Evolutionary conservation across 345 rosid species (phyloP).

Genomic region (Brassica nigra): DNA sequence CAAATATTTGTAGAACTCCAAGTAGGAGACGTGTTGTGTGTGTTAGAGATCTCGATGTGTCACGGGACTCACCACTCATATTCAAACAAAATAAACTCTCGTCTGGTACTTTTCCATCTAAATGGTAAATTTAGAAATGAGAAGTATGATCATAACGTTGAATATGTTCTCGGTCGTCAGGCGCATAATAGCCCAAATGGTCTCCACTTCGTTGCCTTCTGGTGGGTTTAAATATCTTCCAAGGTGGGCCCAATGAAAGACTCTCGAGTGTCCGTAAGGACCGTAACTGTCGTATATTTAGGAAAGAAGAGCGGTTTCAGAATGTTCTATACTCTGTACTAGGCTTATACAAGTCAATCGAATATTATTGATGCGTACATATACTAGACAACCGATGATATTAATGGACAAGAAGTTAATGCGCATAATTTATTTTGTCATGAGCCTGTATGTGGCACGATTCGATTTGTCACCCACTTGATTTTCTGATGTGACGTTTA

Average conservation of each 20-base stretch:
- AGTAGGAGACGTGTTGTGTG: not conserved
- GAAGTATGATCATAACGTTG: too few relatives aligned
- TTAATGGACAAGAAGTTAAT: not conserved
- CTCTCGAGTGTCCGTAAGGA: not conserved
- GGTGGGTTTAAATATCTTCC: not conserved
- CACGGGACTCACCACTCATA: not conserved
- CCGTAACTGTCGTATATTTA: not conserved
- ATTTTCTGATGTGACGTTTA: not conserved
- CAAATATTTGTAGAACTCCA: not conserved
- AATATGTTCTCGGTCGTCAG: not conserved
- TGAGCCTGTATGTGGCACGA: not conserved
- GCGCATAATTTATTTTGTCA: not conserved
- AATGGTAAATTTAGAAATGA: not conserved
- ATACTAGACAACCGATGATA: not conserved
- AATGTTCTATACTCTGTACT: not conserved
- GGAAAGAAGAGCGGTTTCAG: not conserved
- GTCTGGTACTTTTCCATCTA: not conserved
- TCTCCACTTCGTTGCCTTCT: not conserved
- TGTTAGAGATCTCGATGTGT: not conserved
- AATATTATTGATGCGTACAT: not conserved
- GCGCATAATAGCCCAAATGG: not conserved
- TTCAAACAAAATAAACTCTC: not conserved
- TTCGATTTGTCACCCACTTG: not conserved
- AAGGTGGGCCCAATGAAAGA: not conserved
- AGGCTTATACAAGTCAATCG: not conserved